Evolutionary conservation across 2,329 filamentous ascomycete species (phyloP).

Genomic region (Colletotrichum sojae): DNA sequence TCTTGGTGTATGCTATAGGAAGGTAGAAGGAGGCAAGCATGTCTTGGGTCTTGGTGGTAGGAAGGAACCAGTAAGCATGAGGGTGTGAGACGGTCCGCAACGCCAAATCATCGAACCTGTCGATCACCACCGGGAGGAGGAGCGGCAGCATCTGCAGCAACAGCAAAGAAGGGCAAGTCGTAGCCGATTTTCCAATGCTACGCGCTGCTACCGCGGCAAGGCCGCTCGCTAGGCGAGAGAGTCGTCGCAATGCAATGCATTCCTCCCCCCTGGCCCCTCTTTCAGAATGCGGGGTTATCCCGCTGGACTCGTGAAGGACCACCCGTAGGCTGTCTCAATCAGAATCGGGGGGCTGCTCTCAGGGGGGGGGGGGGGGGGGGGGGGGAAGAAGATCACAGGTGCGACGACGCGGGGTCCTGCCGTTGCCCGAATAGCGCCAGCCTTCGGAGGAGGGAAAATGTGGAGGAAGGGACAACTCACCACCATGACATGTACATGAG

Average conservation of each 20-base stretch:
- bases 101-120: conserved; percentile 22
- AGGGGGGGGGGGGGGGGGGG: too few relatives aligned
- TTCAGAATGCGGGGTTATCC: conserved; percentile 21
- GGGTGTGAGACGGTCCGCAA: not conserved
- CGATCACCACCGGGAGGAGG: conserved; percentile 9
- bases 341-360: too few relatives aligned
- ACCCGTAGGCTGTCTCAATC: too few relatives aligned
- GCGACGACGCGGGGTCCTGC: conserved; percentile 19
- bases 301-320: not conserved
- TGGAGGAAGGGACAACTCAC: too few relatives aligned
- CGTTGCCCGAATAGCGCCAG: too few relatives aligned
- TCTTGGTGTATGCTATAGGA: not conserved
- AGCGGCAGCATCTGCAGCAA: not conserved
- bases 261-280: not conserved
- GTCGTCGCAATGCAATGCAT: too few relatives aligned
- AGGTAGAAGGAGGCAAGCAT: not conserved
- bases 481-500: too few relatives aligned
- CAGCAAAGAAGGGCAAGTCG: too few relatives aligned
- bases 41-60: not conserved
- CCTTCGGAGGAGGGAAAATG: too few relatives aligned
- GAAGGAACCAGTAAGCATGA: conserved; percentile 1
- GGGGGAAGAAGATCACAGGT: not conserved
- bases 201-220: conserved; percentile 34
- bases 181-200: conserved; percentile 24
- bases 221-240: not conserved